These are phyloP conservation scores for Starmerella tilneyi DNA, from an alignment of 805 yeast species.

Conservation along the genomic window DNA sequence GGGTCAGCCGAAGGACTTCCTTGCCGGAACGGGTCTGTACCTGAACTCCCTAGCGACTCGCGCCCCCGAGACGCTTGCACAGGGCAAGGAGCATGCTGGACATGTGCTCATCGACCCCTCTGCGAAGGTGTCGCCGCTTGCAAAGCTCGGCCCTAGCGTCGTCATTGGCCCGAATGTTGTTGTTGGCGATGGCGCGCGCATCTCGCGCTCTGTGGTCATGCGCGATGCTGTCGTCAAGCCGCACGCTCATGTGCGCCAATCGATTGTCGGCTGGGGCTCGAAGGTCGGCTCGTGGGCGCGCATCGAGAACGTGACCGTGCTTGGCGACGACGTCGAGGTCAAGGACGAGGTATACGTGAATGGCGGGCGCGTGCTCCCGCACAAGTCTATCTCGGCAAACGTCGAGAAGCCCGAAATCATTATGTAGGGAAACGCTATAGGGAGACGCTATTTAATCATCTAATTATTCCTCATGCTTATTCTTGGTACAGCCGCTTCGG, in stretches of 20 bases:
- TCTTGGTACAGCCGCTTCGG: no score
- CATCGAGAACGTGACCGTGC: conserved; percentile 91
- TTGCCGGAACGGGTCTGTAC: conserved; percentile 90
- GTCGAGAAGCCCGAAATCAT: conserved; percentile 97
- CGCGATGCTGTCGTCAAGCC: conserved; percentile 86
- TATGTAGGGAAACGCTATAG: conserved; percentile 52
- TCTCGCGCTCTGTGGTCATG: conserved; percentile 87
- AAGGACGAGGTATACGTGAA: conserved; percentile 97
- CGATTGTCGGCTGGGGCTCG: conserved; percentile 99
- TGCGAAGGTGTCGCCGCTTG: conserved; percentile 83
- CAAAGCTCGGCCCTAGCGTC: conserved; percentile 97
- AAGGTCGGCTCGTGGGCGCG: conserved; percentile 98
- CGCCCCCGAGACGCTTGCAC: conserved; percentile 56
- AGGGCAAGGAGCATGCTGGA: conserved; percentile 64
- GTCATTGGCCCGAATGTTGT: conserved; percentile 93
- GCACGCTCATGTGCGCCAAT: conserved; percentile 95
- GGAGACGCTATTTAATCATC: no score
- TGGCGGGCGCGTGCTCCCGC: conserved; percentile 99
- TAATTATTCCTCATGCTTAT: not conserved
- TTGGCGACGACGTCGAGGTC: conserved; percentile 98
- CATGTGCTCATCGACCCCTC: conserved; percentile 91
- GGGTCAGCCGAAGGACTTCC: conserved; percentile 99
- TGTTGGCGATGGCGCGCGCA: conserved; percentile 97
- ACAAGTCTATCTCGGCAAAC: conserved; percentile 89
- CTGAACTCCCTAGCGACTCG: conserved; percentile 77